Evolutionary conservation across 2,329 filamentous ascomycete genomes (phyloP), one percentile per base, ranked within the genome.

Genomic region (Colletotrichum endophyticum): DNA sequence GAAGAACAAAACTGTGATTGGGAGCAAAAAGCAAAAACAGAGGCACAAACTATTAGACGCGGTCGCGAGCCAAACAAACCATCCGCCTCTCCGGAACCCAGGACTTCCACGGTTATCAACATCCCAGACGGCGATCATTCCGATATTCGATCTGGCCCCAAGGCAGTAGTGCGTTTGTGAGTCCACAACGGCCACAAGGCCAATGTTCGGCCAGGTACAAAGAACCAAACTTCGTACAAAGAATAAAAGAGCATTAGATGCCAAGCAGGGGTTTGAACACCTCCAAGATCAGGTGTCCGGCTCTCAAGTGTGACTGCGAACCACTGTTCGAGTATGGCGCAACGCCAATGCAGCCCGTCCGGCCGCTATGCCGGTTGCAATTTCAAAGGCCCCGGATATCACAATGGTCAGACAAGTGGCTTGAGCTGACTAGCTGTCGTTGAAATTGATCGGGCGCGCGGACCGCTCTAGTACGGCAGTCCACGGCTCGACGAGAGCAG

Each of bases 371-470:
- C 59, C 74, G 70, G 59, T 74, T 76, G 74, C 59, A 76, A 76
- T 76, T 56, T 76, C 44, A 70, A 36, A 36, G 64, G n/a, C 64
- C 66, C 71, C 59, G 62, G 57, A 71, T 61, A 59, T 59, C 32
- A 32, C 71, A 61, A 76, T 76, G 74, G 74, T 70, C 74, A 74
- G 74, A 76, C 74, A 76, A 70, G 59, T 76, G 74, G 74, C 74
- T 74, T 74, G 27, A 59, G 36, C 64, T 70, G 74, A 67, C 71
- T 76, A 70, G 70, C 66, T 73, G 74, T 76, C 74, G 74, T 76
- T 74, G 57, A 66, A 59, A 66, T 59, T 74, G 57, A 76, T 28
- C 74, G 71, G 74, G 70, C 64, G 64, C 74, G 56, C 70, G 74
- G 70, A 76, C 71, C 70, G 70, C 59, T 61, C 56, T 62, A 25